phyloP scores from a whole-genome alignment of 2,329 filamentous ascomycete genomes.

The Claviceps fusiformis region DNA sequence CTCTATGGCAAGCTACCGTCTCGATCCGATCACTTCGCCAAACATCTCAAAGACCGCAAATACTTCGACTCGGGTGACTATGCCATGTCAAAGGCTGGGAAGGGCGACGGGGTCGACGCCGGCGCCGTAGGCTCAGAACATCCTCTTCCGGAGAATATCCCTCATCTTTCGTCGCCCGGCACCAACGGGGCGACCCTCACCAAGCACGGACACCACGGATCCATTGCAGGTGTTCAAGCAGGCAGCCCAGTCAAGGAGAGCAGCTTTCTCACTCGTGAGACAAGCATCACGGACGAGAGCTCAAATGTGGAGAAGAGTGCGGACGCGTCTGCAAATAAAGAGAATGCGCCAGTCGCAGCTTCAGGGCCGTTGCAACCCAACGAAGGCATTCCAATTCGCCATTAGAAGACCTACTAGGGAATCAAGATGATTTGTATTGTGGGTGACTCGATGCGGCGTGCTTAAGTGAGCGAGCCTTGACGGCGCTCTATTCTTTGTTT shows the following conservation, averaged over 20 bases:
- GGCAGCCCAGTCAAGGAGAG: slow-evolving; percentile 84
- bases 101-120: slow-evolving; percentile 85
- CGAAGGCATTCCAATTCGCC: slow-evolving; percentile 48
- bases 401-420: slow-evolving; percentile 24
- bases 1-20: slow-evolving; percentile 96
- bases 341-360: slow-evolving; percentile 22
- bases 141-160: slow-evolving; percentile 88
- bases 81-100: slow-evolving; percentile 92
- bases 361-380: slow-evolving; percentile 11
- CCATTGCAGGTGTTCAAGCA: slow-evolving; percentile 37
- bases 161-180: slow-evolving; percentile 64
- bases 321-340: slow-evolving; percentile 18
- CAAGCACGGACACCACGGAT: slow-evolving; percentile 25
- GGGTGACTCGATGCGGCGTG: not conserved
- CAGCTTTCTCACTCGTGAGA: slow-evolving; percentile 74
- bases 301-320: slow-evolving; percentile 16
- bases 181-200: slow-evolving; percentile 19
- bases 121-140: slow-evolving; percentile 91
- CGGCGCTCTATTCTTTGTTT: not conserved
- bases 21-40: slow-evolving; percentile 91
- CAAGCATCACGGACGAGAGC: slow-evolving; percentile 42
- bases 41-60: slow-evolving; percentile 98
- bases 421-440: not conserved
- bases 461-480: not conserved
- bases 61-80: slow-evolving; percentile 97